These are phyloP conservation scores for Trichothecium roseum DNA, from an alignment of 2,329 filamentous ascomycete genomes.

Conservation along the genomic window DNA sequence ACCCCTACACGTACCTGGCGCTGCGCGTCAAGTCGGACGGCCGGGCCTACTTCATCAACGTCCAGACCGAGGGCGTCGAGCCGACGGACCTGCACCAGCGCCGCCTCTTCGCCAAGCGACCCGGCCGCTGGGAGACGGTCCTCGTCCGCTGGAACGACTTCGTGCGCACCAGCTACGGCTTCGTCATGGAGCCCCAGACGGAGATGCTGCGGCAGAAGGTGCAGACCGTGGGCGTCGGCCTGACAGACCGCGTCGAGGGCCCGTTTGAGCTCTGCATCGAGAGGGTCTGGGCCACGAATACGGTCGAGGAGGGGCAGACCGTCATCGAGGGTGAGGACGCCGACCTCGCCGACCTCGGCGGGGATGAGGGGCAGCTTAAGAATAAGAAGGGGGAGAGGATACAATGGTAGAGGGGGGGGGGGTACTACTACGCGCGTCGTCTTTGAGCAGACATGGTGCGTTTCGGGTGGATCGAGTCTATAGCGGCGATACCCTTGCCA, in stretches of 20 bases:
- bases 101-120: constrained; percentile 65
- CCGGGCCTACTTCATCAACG: constrained; percentile 84
- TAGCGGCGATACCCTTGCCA: no score
- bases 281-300: constrained; percentile 83
- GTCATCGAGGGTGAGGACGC: constrained; percentile 7
- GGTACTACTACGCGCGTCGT: no score
- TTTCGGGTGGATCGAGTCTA: no score
- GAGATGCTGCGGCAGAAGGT: constrained; percentile 83
- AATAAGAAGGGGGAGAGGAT: constrained; percentile 26
- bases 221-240: constrained; percentile 71
- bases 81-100: constrained; percentile 96
- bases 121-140: constrained; percentile 92
- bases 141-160: constrained; percentile 85
- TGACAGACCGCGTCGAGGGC: constrained; percentile 82
- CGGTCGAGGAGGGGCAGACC: constrained; percentile 13
- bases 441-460: no score
- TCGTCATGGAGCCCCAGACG: constrained; percentile 85
- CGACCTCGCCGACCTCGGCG: neutral
- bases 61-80: constrained; percentile 89
- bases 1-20: constrained; percentile 79
- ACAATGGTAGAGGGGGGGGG: no score
- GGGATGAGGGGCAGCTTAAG: constrained; percentile 18
- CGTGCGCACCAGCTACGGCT: constrained; percentile 86
- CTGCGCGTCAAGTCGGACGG: constrained; percentile 85
- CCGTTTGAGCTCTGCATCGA: constrained; percentile 82